Evolutionary conservation across 192 early-diverging fungal species (phyloP).

Genomic region (Mortierella alpina): DNA sequence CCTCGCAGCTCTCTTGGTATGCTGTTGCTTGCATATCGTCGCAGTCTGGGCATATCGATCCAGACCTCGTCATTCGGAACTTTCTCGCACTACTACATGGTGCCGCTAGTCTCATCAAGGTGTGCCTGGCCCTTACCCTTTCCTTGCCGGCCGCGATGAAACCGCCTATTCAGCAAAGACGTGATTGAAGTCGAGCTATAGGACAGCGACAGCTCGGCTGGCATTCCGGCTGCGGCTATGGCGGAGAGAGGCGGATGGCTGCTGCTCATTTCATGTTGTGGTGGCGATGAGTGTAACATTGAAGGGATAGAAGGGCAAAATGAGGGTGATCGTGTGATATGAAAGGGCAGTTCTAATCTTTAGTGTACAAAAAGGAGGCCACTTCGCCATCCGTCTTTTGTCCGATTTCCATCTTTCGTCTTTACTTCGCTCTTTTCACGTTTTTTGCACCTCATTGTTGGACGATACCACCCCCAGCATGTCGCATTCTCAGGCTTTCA

Average conservation of each 20-base stretch:
- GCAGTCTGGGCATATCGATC: constrained; percentile 82
- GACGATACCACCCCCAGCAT: no score
- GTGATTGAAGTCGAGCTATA: neutral
- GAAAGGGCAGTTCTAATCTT: no score
- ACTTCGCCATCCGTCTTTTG: no score
- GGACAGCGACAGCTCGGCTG: neutral
- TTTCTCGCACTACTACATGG: constrained; percentile 75
- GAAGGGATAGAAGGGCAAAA: neutral
- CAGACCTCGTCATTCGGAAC: constrained; percentile 80
- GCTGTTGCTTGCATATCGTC: constrained; percentile 79
- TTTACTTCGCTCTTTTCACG: no score
- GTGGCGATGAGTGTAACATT: constrained; percentile 20
- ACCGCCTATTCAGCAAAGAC: no score
- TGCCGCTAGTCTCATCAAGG: constrained; percentile 11
- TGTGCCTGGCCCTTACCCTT: neutral
- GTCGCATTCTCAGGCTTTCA: no score
- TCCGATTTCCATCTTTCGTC: no score
- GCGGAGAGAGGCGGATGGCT: neutral
- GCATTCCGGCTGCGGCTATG: neutral
- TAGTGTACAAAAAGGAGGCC: neutral
- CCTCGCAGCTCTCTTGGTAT: constrained; percentile 81
- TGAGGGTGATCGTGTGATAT: neutral
- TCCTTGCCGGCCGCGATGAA: neutral
- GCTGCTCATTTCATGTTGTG: neutral
- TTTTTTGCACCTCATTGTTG: no score